Percentiles rank a stretch among this genome's conserved stretches.
Conservation (phyloP, 2,329 filamentous ascomycete genomes). For the Neofusicoccum kwambonambiense region DNA sequence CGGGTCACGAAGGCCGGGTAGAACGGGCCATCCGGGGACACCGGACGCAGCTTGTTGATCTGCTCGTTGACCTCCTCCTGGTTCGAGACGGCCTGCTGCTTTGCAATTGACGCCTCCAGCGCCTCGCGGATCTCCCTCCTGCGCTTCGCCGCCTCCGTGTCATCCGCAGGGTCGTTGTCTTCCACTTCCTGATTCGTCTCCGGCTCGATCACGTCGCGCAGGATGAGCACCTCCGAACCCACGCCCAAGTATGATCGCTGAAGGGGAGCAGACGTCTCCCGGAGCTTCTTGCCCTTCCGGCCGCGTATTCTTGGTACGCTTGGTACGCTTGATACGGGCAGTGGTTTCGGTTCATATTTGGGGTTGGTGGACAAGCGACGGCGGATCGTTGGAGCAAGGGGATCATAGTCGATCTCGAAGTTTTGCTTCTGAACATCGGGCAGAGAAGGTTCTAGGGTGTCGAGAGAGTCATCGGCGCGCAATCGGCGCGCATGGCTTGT, state of each 20-base stretch:
- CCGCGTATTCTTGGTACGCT: slow-evolving; percentile 20
- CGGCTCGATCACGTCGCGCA: slow-evolving; percentile 28
- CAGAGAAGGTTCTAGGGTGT: slow-evolving; percentile 16
- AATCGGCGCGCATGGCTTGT: slow-evolving; percentile 1
- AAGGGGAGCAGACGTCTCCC: slow-evolving; percentile 30
- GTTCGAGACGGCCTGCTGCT: slow-evolving; percentile 25
- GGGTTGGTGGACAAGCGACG: neutral
- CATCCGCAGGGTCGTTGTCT: neutral
- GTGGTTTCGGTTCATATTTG: neutral
- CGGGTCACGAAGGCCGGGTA: slow-evolving; percentile 27
- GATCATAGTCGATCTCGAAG: neutral
- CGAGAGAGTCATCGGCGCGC: slow-evolving; percentile 25
- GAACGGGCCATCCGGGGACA: slow-evolving; percentile 21
- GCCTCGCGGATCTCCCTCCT: slow-evolving; percentile 18
- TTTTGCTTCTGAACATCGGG: neutral
- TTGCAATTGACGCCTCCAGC: slow-evolving; percentile 24
- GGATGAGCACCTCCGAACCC: slow-evolving; percentile 36
- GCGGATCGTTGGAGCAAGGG: neutral
- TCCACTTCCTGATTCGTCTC: neutral
- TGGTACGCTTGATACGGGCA: too few relatives aligned
- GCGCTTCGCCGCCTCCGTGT: slow-evolving; percentile 7
- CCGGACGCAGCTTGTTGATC: slow-evolving; percentile 32
- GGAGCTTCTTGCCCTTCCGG: slow-evolving; percentile 23
- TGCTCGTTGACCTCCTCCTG: slow-evolving; percentile 33
- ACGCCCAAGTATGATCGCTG: slow-evolving; percentile 32